Evolutionary conservation across 2,329 filamentous ascomycete genomes (phyloP).

Genomic region (Ramichloridium luteum): DNA sequence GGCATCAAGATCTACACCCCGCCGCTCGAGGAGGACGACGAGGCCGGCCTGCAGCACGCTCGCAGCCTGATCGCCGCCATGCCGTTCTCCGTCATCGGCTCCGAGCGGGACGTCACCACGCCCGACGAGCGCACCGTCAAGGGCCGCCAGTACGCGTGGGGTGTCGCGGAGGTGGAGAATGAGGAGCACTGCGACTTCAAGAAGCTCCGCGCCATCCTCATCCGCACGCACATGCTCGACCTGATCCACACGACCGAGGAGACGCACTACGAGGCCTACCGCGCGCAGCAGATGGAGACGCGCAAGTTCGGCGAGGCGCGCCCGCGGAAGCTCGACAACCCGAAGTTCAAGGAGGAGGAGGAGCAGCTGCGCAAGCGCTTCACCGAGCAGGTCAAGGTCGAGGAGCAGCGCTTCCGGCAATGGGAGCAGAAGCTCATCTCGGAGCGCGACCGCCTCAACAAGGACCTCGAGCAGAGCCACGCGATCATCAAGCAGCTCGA

Average conservation of each 20-base stretch:
- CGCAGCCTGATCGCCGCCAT: constrained; percentile 90
- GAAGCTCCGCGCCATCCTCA: constrained; percentile 97
- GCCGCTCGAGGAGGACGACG: constrained; percentile 94
- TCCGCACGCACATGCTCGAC: constrained; percentile 93
- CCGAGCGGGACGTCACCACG: constrained; percentile 98
- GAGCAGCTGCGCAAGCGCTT: constrained; percentile 97
- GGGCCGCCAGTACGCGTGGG: constrained; percentile 98
- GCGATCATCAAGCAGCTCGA: constrained; percentile 83
- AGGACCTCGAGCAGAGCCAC: constrained; percentile 96
- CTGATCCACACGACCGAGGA: constrained; percentile 99
- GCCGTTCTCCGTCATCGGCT: constrained; percentile 97
- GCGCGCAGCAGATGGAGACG: constrained; percentile 98
- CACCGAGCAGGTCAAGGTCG: constrained; percentile 99
- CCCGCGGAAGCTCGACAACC: constrained; percentile 96
- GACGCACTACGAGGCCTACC: constrained; percentile 98
- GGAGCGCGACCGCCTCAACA: constrained; percentile 97
- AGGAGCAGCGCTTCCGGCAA: constrained; percentile 97
- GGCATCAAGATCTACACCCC: constrained; percentile 99
- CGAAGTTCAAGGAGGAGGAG: constrained; percentile 99
- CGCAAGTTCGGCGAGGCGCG: constrained; percentile 97
- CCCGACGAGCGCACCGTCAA: constrained; percentile 93
- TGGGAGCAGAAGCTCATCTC: constrained; percentile 99
- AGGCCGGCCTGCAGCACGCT: constrained; percentile 88
- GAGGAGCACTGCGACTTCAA: constrained; percentile 99
- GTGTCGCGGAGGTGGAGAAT: constrained; percentile 98